phyloP scores from a whole-genome alignment of 148 eudicot genomes.

The Vaccinium darrowii region DNA sequence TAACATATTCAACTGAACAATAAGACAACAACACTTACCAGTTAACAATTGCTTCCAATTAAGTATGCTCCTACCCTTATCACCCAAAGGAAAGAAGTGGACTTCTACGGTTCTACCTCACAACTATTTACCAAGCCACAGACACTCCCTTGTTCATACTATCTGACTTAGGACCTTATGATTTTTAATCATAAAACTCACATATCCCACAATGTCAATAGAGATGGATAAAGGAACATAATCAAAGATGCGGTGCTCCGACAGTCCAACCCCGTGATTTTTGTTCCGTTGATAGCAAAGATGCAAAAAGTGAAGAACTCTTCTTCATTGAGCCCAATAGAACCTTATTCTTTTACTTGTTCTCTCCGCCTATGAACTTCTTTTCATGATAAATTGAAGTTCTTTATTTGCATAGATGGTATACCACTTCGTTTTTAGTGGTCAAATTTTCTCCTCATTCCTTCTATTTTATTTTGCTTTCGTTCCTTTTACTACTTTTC shows the following conservation, averaged over 20 bases:
- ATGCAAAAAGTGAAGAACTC: not conserved
- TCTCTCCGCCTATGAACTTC: not conserved
- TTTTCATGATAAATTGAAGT: not conserved
- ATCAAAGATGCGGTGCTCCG: not conserved
- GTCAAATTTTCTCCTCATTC: not conserved
- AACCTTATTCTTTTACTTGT: not conserved
- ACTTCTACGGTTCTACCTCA: not conserved
- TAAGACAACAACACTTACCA: not conserved
- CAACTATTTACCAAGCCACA: not conserved
- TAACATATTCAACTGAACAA: not conserved
- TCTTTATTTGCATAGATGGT: not conserved
- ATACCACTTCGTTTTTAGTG: not conserved
- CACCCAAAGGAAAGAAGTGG: not conserved
- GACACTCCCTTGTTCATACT: not conserved
- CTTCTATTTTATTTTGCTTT: too few species aligned
- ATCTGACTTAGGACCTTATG: not conserved
- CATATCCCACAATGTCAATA: not conserved
- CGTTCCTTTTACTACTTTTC: not conserved
- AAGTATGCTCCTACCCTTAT: not conserved
- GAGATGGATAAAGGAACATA: not conserved
- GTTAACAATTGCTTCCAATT: not conserved
- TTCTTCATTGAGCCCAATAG: not conserved
- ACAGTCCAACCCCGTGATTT: not conserved
- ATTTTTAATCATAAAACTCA: not conserved
- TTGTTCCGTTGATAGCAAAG: not conserved